A percentile compares a stretch with the other conserved stretches of the same genome.
These are phyloP conservation scores for Eucalyptus pauciflora DNA, from an alignment of 345 rosid genomes.

Conservation along the genomic window DNA sequence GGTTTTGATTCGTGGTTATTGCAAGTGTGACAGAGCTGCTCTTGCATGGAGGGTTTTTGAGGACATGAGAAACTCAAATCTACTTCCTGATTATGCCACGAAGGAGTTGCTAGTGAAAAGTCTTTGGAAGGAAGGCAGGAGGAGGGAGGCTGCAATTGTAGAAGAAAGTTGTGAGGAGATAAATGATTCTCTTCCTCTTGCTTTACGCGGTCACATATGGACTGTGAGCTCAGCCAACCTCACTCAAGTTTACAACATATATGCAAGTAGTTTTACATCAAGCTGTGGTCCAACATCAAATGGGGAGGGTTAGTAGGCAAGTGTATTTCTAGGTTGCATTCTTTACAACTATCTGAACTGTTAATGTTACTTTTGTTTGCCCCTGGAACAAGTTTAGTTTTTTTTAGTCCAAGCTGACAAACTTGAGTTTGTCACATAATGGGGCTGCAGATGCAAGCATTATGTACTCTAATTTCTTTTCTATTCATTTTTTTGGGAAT, in stretches of 20 bases:
- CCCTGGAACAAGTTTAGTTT: neutral
- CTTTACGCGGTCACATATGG: constrained; percentile 65
- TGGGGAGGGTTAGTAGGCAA: neutral
- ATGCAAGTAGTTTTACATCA: constrained; percentile 30
- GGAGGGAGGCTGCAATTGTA: constrained; percentile 75
- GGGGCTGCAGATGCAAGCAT: neutral
- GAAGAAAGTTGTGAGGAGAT: constrained; percentile 41
- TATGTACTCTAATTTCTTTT: neutral
- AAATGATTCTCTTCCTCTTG: constrained; percentile 35
- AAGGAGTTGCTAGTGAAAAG: constrained; percentile 76
- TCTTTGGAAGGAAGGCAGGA: constrained; percentile 89
- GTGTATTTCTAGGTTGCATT: neutral
- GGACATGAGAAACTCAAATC: constrained; percentile 52
- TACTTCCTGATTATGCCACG: constrained; percentile 53
- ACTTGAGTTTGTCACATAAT: neutral
- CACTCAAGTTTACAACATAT: constrained; percentile 35
- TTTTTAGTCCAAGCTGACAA: neutral
- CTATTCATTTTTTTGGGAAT: neutral
- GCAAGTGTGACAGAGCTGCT: constrained; percentile 68
- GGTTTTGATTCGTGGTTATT: constrained; percentile 65
- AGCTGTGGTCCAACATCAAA: neutral
- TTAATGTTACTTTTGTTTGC: neutral
- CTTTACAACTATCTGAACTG: neutral
- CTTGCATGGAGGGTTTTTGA: constrained; percentile 73
- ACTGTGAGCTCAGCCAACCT: constrained; percentile 62